Base-by-base conservation (phyloP, 352 stramenopile genomes). In the Pythium dissimile region DNA sequence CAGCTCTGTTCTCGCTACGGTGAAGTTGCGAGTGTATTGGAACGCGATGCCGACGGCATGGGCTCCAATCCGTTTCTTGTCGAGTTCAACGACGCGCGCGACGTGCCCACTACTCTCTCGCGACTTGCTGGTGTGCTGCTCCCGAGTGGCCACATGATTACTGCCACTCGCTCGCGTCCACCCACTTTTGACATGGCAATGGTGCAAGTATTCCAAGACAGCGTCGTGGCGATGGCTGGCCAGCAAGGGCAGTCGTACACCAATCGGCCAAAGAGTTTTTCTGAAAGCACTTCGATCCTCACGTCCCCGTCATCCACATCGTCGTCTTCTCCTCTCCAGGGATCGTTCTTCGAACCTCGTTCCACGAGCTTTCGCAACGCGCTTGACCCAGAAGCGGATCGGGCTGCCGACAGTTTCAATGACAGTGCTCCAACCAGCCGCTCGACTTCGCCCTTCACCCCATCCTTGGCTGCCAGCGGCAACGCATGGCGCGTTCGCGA, bases 81-180 rank as follows among this genome's bases (percentile, higher is more conserved):
- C 27, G 82, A 94, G 61, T 91, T 81, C 58, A 85, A 87, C 52
- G 85, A 94, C 52, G 68, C 71, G 0, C 77, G 85, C 0, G 77
- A 73, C 12, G 61, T 94, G 2, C 44, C 62, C 0, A 55, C 41
- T 3, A 83, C 77, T 1, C 62, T 94, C 5, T 67, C 48, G 15
- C 64, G 67, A 5, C 54, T 94, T 2, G 42, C 62, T 5, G 54
- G 50, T 2, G 51, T 57, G 8, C 64, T 77, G 18, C 66, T 83
- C 20, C 27, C 63, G 6, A 72, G 35, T 28, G 77, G 77, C 15
- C 50, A 71, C 18, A 39, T 65, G 27, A 64, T 89, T 28, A 63
- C 68, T 0, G 77, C 80, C 2, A 59, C 69, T n/a, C 72, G 79
- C 2, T 82, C 76, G 15, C 69, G 66, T 11, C 68, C 78, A 8